Conservation (phyloP, 2,329 filamentous ascomycete species). For the Aureobasidium sp. region DNA sequence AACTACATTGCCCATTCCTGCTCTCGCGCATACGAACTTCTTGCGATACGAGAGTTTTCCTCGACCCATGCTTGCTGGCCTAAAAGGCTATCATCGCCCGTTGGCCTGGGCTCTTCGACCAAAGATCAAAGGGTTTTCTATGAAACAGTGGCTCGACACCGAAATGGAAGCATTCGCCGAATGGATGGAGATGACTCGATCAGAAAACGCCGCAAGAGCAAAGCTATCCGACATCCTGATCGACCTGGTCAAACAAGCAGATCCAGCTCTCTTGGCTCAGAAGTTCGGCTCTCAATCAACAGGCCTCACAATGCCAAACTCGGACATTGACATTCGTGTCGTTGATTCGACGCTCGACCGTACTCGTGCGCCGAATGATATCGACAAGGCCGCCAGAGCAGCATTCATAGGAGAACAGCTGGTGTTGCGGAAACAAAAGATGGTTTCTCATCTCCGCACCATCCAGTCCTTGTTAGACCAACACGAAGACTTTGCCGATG, state of each 20-base stretch:
- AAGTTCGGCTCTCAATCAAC: slow-evolving; percentile 48
- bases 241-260: slow-evolving; percentile 21
- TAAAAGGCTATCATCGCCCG: neutral
- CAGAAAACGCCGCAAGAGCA: slow-evolving; percentile 34
- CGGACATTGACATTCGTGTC: slow-evolving; percentile 46
- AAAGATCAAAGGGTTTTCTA: neutral
- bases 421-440: neutral
- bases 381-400: neutral
- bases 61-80: neutral
- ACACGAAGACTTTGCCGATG: slow-evolving; percentile 16
- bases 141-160: slow-evolving; percentile 30
- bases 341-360: neutral
- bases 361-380: no score
- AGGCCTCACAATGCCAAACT: slow-evolving; percentile 44
- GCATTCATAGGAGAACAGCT: neutral
- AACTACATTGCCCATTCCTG: no score
- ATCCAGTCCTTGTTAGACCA: neutral
- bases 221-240: slow-evolving; percentile 28
- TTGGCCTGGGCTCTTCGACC: neutral
- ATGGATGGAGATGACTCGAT: slow-evolving; percentile 36
- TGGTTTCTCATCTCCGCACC: neutral
- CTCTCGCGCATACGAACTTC: neutral
- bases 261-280: slow-evolving; percentile 27
- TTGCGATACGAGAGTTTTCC: neutral
- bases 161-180: slow-evolving; percentile 40